Base-by-base conservation (phyloP, 2,329 filamentous ascomycete species). In the Penicillium rolfsii region DNA sequence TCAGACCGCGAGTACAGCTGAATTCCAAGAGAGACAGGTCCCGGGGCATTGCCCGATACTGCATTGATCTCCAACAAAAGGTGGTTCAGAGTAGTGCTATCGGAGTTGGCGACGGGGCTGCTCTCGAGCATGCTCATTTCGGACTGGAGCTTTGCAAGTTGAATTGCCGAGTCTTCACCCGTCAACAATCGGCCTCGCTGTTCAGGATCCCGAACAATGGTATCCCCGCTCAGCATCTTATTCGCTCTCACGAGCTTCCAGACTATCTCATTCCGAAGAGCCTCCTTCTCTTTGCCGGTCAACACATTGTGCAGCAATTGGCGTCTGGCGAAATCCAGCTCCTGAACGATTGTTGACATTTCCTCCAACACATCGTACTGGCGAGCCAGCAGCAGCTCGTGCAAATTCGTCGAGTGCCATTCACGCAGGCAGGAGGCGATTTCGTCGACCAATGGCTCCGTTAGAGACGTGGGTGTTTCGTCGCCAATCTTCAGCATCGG, bases 401-500 rank as follows among this genome's bases (percentile, higher is more conserved):
- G 96, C 16, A 99, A 84, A 73, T 97, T 96, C 19, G 93, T 97
- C 22, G 95, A 96, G 79, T 99, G 94, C 96, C 95, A 99, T 83
- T 99, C 95, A 69, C 95, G 87, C 64, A 99, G 80, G 74, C 95
- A 99, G 3, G 93, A 97, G 14, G 95, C 93, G 70, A 99, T 98
- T 76, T 99, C 95, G 77, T 99, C 95, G 26, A 99, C 93, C 63
- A 99, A 79, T 2, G 95, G 95, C 75, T 99, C 96, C 8, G 91
- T 88, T 16, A 86, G 83, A 5, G 93, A 97, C 0, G 92, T 96
- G 1, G 93, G 91, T 1, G 93, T 97, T 80, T 99, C 95, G 73
- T 99, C 95, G 60, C 95, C 95, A 74, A 99, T 94, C 77, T 97
- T 97, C 56, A 99, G 84, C 90, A 98, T 95, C 4, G 95, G 95